Base-by-base conservation (phyloP, 78 protist genomes). In the Dictyostelium intermedium region DNA sequence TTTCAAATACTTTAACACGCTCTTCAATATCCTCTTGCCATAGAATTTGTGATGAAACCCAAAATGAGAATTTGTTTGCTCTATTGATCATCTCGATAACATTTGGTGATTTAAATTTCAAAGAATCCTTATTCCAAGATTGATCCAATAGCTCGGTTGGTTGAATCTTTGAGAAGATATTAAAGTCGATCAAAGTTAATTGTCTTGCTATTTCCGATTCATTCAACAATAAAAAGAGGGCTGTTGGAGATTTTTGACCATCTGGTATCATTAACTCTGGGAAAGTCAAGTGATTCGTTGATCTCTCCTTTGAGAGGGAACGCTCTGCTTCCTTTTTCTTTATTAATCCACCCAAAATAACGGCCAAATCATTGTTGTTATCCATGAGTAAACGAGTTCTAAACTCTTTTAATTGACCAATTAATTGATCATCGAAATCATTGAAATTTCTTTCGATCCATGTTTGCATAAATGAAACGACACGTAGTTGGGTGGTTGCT, bases 121-220 rank as follows among this genome's bases (percentile, higher is more conserved):
- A 63, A 11, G 79, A 73, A n/a, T 84, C 92, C 30, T 56, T 91
- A 27, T 85, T 92, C 97, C 97, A 96, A 6, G 80, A 16, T 66
- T 92, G 96, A 25, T 96, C 87, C 7, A 91, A 72, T 27, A 96
- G 53, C 41, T 96, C 97, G 7, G 80, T 80, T 34, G 97, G 91
- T 34, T 96, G 83, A 61, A 92, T 84, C 5, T 82, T 50, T 30
- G 35, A 37, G 20, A 96, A 96, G 5, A 96, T 96, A 37, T 69
- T 25, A 7, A 69, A 56, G 43, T 96, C 97, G 4, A 96, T 96
- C 0, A 96, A 25, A 2, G 97, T 96, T 20, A 96, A 60, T 83
- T 91, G 96, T 14, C 97, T 43, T 0, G 97, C 97, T 27, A 96
- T 91, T 27, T 96, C 97, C 5, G 92, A 77, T 60, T 91, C 96